Evolutionary conservation across 192 early-diverging fungal species (phyloP).

Genomic region (Paraglomus occultum): DNA sequence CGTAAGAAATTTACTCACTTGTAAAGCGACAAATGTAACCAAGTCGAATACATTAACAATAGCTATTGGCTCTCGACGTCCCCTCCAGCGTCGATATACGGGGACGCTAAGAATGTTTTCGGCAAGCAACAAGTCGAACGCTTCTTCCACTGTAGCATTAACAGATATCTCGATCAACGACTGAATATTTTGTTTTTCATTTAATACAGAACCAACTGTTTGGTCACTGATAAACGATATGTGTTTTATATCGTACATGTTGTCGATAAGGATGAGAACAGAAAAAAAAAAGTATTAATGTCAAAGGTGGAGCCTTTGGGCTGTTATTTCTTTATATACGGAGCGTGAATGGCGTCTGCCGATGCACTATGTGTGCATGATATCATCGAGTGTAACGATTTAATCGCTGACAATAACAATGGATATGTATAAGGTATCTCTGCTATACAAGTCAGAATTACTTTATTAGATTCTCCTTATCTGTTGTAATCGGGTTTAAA

Average conservation of each 20-base stretch:
- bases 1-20: constrained; percentile 10
- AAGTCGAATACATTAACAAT: constrained; percentile 54
- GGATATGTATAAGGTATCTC: no score
- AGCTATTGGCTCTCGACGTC: constrained; percentile 45
- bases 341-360: no score
- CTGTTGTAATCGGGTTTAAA: no score
- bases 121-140: constrained; percentile 43
- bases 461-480: no score
- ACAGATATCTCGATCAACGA: constrained; percentile 48
- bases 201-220: constrained; percentile 38
- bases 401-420: no score
- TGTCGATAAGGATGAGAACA: neutral
- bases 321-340: no score
- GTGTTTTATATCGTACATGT: constrained; percentile 25
- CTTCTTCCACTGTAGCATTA: constrained; percentile 51
- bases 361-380: no score
- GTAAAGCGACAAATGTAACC: constrained; percentile 40
- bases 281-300: no score
- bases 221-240: constrained; percentile 35
- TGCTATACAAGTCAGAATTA: no score
- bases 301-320: no score
- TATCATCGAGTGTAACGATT: no score
- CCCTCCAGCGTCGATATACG: constrained; percentile 43
- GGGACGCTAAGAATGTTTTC: constrained; percentile 55
- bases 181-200: constrained; percentile 29